Evolutionary conservation across 129 eudicot species (phyloP).

Genomic region (Kitagawia praeruptora): DNA sequence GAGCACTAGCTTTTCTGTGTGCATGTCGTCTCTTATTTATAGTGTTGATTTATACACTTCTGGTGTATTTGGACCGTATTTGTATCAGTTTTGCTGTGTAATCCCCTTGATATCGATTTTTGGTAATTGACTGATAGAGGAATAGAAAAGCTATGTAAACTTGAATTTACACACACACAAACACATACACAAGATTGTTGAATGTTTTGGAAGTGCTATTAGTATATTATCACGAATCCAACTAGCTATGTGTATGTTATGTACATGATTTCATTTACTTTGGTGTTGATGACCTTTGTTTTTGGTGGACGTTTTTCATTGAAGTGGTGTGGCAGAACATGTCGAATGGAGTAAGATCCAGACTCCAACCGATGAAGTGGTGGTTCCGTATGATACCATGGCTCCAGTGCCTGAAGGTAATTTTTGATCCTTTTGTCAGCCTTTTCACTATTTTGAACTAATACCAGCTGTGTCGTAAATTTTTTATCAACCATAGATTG

Average conservation of each 20-base stretch:
- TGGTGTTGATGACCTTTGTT: not conserved
- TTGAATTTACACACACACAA: not conserved
- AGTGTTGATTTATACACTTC: not conserved
- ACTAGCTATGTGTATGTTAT: not conserved
- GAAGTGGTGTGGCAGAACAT: constrained; percentile 94
- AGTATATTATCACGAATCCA: too few relatives aligned
- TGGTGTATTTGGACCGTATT: not conserved
- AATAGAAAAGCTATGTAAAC: not conserved
- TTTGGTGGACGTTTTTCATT: not conserved
- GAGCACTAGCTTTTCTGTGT: too few relatives aligned
- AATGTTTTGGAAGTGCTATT: not conserved
- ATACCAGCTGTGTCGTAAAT: not conserved
- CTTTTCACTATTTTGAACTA: not conserved
- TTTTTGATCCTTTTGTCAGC: not conserved
- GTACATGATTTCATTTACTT: not conserved
- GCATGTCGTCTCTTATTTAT: not conserved
- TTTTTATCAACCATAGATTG: constrained; percentile 2
- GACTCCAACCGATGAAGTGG: constrained; percentile 98
- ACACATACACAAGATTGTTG: too few relatives aligned
- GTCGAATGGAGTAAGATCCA: constrained; percentile 99
- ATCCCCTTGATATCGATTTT: not conserved
- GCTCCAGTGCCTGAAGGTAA: constrained; percentile 78
- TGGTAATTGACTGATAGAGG: not conserved
- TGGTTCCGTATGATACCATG: constrained; percentile 77
- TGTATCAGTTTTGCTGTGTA: not conserved